These are phyloP conservation scores for Mariannaea sp. DNA, from an alignment of 2,329 filamentous ascomycete species.

Conservation along the genomic window DNA sequence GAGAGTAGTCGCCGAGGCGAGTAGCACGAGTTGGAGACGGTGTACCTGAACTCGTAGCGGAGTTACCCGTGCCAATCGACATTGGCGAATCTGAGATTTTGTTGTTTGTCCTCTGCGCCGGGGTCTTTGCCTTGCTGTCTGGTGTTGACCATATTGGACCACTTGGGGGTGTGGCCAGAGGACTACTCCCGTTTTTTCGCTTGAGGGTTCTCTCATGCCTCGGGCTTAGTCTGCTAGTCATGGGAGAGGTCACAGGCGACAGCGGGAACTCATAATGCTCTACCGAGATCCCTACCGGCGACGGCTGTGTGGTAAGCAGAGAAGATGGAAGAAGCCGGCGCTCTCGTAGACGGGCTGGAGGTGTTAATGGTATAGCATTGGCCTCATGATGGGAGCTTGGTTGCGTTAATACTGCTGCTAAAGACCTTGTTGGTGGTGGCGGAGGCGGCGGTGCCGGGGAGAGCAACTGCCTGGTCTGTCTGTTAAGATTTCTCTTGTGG, in stretches of 20 bases:
- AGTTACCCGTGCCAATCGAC: slow-evolving; percentile 3
- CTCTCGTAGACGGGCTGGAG: slow-evolving; percentile 55
- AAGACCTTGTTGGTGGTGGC: slow-evolving; percentile 39
- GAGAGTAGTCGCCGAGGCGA: slow-evolving; percentile 17
- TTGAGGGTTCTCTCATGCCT: slow-evolving; percentile 37
- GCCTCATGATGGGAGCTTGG: slow-evolving; percentile 35
- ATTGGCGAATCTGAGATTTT: slow-evolving; percentile 15
- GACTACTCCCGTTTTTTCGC: slow-evolving; percentile 17
- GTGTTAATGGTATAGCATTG: slow-evolving; percentile 42
- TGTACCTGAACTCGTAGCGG: slow-evolving; percentile 6
- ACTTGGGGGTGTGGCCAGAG: too few relatives aligned
- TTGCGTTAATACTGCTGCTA: slow-evolving; percentile 50
- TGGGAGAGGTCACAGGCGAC: slow-evolving; percentile 46
- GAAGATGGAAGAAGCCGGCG: slow-evolving; percentile 47
- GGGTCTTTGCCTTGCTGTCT: slow-evolving; percentile 13
- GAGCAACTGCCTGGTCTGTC: slow-evolving; percentile 31
- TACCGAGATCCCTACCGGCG: neutral
- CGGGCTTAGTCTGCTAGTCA: slow-evolving; percentile 44
- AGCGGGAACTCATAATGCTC: slow-evolving; percentile 41
- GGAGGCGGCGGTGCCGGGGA: slow-evolving; percentile 30
- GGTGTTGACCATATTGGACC: slow-evolving; percentile 27
- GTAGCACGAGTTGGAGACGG: slow-evolving; percentile 23
- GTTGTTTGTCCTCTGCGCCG: neutral
- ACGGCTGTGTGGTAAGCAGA: slow-evolving; percentile 5
- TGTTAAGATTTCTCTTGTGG: slow-evolving; percentile 16